A percentile compares a stretch with the other conserved stretches of the same genome.
Evolutionary conservation across 2,329 filamentous ascomycete species (phyloP).

Genomic region (Fusarium pseudocircinatum): DNA sequence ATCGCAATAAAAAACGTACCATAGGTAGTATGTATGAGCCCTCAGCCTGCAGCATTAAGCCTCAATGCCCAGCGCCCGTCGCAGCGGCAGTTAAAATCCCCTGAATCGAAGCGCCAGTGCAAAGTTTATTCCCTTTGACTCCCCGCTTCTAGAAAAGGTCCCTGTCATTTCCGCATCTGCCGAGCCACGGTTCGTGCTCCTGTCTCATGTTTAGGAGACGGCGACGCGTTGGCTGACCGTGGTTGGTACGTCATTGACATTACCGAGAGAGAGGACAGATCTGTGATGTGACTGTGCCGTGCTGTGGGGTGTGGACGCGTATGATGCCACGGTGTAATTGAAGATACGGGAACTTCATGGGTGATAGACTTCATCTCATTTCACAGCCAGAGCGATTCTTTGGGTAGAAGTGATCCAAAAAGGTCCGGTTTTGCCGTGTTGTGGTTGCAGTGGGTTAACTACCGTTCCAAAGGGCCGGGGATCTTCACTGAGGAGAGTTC

Average conservation of each 20-base stretch:
- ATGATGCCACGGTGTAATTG: background rate
- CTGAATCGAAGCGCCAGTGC: background rate
- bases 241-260: background rate
- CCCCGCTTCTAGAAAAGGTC: constrained; percentile 3
- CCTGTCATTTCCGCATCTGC: constrained; percentile 16
- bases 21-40: background rate
- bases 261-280: background rate
- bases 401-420: background rate
- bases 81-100: constrained; percentile 19
- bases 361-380: background rate
- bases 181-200: background rate
- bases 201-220: background rate
- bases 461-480: background rate
- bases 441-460: background rate
- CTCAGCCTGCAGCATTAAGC: background rate
- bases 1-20: background rate
- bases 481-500: background rate
- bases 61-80: background rate
- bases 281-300: background rate
- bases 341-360: background rate
- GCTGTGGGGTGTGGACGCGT: background rate
- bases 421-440: background rate
- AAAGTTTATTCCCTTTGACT: constrained; percentile 5
- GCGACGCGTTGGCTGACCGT: background rate
- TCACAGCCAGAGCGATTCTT: background rate